Evolutionary conservation across 345 rosid species (phyloP).

Genomic region (Arabis alpina): DNA sequence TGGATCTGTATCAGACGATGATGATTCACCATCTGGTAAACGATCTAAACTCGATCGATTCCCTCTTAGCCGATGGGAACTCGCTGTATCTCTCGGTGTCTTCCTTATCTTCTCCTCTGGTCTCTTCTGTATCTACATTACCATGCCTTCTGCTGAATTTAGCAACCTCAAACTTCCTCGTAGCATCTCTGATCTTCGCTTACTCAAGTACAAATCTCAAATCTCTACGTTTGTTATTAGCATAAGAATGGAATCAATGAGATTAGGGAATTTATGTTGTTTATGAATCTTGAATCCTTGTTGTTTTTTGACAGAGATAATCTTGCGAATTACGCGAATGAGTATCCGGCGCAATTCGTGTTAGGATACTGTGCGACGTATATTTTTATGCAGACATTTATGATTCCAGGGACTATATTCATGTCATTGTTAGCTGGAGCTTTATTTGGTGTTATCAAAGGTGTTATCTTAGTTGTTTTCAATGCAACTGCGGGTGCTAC

Average conservation of each 20-base stretch:
- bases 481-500: slow-evolving; percentile 97
- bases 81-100: slow-evolving; percentile 69
- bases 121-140: slow-evolving; percentile 70
- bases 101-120: slow-evolving; percentile 71
- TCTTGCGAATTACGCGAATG: slow-evolving; percentile 74
- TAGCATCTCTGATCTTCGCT: slow-evolving; percentile 82
- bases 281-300: background rate
- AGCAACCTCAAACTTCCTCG: slow-evolving; percentile 89
- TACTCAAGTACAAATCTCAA: slow-evolving; percentile 63
- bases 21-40: slow-evolving; percentile 72
- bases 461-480: slow-evolving; percentile 84
- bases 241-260: too few species aligned
- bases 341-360: slow-evolving; percentile 80
- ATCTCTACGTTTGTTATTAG: too few species aligned
- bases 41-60: slow-evolving; percentile 71
- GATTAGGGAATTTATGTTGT: too few species aligned
- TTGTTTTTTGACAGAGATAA: slow-evolving; percentile 72
- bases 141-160: slow-evolving; percentile 87
- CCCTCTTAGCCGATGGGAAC: slow-evolving; percentile 82
- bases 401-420: slow-evolving; percentile 99
- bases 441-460: slow-evolving; percentile 88
- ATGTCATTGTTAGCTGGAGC: slow-evolving; percentile 99
- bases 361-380: slow-evolving; percentile 95
- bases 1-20: slow-evolving; percentile 48
- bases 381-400: slow-evolving; percentile 99